phyloP scores from a whole-genome alignment of 495 filamentous ascomycete genomes.

The Hyaloscypha variabilis region DNA sequence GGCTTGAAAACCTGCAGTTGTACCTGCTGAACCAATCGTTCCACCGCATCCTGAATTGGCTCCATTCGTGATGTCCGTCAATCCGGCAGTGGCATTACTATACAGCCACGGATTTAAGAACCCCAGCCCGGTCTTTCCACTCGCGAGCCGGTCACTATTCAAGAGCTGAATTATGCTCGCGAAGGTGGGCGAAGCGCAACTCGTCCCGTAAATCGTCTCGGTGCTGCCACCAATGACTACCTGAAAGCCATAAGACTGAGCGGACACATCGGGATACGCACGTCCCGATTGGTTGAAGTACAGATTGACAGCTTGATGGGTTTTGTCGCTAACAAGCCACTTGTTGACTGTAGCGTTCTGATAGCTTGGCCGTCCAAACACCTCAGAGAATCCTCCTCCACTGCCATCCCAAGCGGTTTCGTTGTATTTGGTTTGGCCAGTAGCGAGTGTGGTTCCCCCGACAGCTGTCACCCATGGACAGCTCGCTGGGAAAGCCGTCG shows the following conservation, averaged over 20 bases:
- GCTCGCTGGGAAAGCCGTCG: constrained; percentile 62
- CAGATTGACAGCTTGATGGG: constrained; percentile 44
- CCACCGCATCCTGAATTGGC: constrained; percentile 57
- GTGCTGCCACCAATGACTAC: constrained; percentile 11
- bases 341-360: constrained; percentile 46
- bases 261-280: constrained; percentile 74
- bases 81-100: constrained; percentile 42
- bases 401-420: constrained; percentile 60
- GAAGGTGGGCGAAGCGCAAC: constrained; percentile 51
- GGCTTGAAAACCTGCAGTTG: no score
- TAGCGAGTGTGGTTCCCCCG: constrained; percentile 64
- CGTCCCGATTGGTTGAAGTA: constrained; percentile 69
- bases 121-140: constrained; percentile 52
- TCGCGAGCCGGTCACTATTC: constrained; percentile 56
- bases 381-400: constrained; percentile 72
- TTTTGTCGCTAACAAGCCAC: constrained; percentile 29
- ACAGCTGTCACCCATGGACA: constrained; percentile 83
- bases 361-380: constrained; percentile 66
- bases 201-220: constrained; percentile 21
- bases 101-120: constrained; percentile 72
- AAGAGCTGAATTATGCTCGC: constrained; percentile 57
- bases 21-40: no score
- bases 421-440: no score
- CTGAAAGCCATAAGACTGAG: constrained; percentile 44
- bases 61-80: constrained; percentile 61